phyloP scores from a whole-genome alignment of 148 eudicot genomes.

The Cornus kousa region DNA sequence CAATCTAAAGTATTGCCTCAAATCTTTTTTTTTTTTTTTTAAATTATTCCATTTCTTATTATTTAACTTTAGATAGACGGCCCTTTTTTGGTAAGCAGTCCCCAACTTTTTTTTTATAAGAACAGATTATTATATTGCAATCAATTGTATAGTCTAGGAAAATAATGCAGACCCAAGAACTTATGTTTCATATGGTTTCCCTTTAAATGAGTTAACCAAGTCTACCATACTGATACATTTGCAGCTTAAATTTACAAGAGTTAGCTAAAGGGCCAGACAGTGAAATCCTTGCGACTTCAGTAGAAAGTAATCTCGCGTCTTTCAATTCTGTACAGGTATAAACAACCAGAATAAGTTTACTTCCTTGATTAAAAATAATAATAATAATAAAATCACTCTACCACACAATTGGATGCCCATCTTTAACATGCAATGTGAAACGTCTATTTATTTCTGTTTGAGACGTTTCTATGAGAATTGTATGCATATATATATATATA shows the following conservation, averaged over 20 bases:
- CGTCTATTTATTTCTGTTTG: background rate
- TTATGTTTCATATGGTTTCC: background rate
- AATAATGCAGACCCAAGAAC: background rate
- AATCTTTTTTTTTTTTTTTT: background rate
- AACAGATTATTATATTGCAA: background rate
- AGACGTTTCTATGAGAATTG: background rate
- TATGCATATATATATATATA: too few relatives aligned
- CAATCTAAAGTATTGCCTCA: conserved; percentile 57
- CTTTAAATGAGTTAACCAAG: conserved; percentile 27
- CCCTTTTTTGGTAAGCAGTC: too few relatives aligned
- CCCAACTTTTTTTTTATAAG: background rate
- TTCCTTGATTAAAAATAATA: background rate
- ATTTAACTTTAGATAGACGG: background rate
- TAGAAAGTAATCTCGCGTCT: conserved; percentile 17
- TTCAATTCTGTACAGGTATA: conserved; percentile 37
- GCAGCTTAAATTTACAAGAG: conserved; percentile 42
- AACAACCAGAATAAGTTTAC: background rate
- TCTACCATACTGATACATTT: conserved; percentile 6
- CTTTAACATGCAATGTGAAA: background rate
- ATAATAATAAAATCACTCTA: background rate
- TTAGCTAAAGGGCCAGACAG: conserved; percentile 17
- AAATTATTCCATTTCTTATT: background rate
- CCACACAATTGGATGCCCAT: background rate
- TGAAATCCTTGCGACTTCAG: conserved; percentile 2
- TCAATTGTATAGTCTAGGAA: background rate